phyloP scores from a whole-genome alignment of 2,329 filamentous ascomycete species.

The Diaporthe destruens region DNA sequence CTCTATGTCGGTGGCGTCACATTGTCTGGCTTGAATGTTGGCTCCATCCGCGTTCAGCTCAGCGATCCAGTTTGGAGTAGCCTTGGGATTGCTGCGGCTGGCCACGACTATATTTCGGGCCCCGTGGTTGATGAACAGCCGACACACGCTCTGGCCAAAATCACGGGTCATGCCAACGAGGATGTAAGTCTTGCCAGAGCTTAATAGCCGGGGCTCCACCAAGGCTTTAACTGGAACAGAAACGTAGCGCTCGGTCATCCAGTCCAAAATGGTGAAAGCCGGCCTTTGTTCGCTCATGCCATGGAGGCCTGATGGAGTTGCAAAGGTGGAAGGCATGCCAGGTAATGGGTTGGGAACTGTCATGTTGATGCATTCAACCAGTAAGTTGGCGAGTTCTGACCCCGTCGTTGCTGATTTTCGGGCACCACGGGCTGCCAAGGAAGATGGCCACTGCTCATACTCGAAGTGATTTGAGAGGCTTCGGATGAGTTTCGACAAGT shows the following conservation, averaged over 20 bases:
- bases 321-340: slow-evolving; percentile 32
- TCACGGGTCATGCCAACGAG: slow-evolving; percentile 58
- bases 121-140: slow-evolving; percentile 53
- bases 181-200: slow-evolving; percentile 53
- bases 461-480: slow-evolving; percentile 47
- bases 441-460: slow-evolving; percentile 42
- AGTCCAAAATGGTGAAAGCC: slow-evolving; percentile 54
- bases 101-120: slow-evolving; percentile 55
- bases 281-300: slow-evolving; percentile 13
- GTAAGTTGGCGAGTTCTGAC: neutral
- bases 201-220: slow-evolving; percentile 47
- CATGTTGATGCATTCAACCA: too few species aligned
- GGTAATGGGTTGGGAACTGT: neutral
- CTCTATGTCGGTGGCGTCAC: slow-evolving; percentile 49
- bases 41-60: slow-evolving; percentile 48
- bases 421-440: neutral
- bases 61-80: slow-evolving; percentile 49
- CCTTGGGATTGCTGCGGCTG: slow-evolving; percentile 54
- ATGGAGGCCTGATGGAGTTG: slow-evolving; percentile 43
- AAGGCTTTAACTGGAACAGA: slow-evolving; percentile 46
- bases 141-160: slow-evolving; percentile 58
- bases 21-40: slow-evolving; percentile 44
- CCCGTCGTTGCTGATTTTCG: neutral
- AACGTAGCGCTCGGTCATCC: slow-evolving; percentile 52
- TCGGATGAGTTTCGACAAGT: slow-evolving; percentile 45